Conservation (phyloP, 306 rosid species). For the Pterocarpus santalinus region DNA sequence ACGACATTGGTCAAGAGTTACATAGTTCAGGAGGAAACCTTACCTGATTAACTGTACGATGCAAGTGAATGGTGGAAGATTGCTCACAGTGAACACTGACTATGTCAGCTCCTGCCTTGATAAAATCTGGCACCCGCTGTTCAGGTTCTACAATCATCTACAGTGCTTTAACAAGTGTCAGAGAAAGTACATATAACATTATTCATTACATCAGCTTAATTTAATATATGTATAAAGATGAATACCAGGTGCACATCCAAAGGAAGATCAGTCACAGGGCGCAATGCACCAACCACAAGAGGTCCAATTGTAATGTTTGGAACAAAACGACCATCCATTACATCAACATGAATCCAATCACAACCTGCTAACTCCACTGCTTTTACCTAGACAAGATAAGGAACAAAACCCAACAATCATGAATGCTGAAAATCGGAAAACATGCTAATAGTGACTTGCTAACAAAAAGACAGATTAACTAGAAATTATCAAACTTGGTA, state of each 20-base stretch:
- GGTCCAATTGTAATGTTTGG: slow-evolving; percentile 99
- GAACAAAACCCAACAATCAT: slow-evolving; percentile 51
- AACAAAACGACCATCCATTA: slow-evolving; percentile 99
- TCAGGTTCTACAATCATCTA: slow-evolving; percentile 99
- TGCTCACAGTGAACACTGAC: slow-evolving; percentile 95
- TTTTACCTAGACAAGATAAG: slow-evolving; percentile 72
- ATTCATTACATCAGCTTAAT: neutral
- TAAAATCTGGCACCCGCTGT: slow-evolving; percentile 94
- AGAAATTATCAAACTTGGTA: slow-evolving; percentile 22
- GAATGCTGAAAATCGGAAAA: slow-evolving; percentile 37
- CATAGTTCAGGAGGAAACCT: slow-evolving; percentile 46
- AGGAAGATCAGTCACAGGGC: slow-evolving; percentile 99
- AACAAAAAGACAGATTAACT: slow-evolving; percentile 23
- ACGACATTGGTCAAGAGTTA: slow-evolving; percentile 1
- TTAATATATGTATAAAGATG: slow-evolving; percentile 36
- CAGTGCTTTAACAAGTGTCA: slow-evolving; percentile 49
- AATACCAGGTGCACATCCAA: slow-evolving; percentile 98
- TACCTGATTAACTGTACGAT: slow-evolving; percentile 87
- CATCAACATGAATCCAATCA: slow-evolving; percentile 99
- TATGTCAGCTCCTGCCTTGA: slow-evolving; percentile 99
- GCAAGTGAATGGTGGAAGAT: slow-evolving; percentile 97
- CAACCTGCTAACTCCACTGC: slow-evolving; percentile 99
- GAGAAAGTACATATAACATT: slow-evolving; percentile 32
- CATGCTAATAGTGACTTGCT: slow-evolving; percentile 41
- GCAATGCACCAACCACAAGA: slow-evolving; percentile 94